Evolutionary conservation across 1,284 basidiomycete species (phyloP), one percentile per base, ranked within the genome.

Genomic region (Retiboletus flavoniger): DNA sequence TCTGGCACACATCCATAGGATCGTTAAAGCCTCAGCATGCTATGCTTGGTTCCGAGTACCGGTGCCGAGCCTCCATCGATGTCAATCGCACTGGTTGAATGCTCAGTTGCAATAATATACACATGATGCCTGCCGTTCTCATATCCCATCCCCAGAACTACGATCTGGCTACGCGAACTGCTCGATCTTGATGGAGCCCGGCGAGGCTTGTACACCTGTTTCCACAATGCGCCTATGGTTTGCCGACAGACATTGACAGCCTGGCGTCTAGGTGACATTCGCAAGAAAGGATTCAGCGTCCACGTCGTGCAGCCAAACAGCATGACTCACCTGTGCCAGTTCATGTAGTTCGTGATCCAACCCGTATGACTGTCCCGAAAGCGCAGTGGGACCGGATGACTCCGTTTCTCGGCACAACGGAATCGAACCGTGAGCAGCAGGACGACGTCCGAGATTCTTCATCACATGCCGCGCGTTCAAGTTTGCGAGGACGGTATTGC

Each of bases 401-500:
- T 41, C 53, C 7, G 40, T 51, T 7, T 61, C 40, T n/a, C 21
- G 42, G 24, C 44, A 51, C 17, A 61, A 31, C 7, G 31, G 10
- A n/a, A 61, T 21, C 17, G 61, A 62, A 2, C 34, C 41, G 8
- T 50, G 28, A 4, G 40, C 19, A 6, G 48, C 21, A 19, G 45
- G 7, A 14, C 40, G 53, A 11, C 47, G 51, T 26, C 50, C 51
- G n/a, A 62, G 47, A 14, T 58, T 58, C 3, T 50, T 39, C 13
- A 67, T 44, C 14, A 55, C 46, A 26, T 44, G 36, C 16, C 66
- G 60, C 13, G 55, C 62, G n/a, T 70, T 70, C 53, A 70, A 43
- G 49, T 69, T 72, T 9, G 62, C 60, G 38, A 72, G 65, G 3
- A 72, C 57, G 4, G 63, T 69, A 32, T 67, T 70, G 44, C 68